Percentiles rank a stretch among this genome's conserved stretches.
Evolutionary conservation across 371 early-diverging fungal species (phyloP).

Genomic region (Rhizopus arrhizus): DNA sequence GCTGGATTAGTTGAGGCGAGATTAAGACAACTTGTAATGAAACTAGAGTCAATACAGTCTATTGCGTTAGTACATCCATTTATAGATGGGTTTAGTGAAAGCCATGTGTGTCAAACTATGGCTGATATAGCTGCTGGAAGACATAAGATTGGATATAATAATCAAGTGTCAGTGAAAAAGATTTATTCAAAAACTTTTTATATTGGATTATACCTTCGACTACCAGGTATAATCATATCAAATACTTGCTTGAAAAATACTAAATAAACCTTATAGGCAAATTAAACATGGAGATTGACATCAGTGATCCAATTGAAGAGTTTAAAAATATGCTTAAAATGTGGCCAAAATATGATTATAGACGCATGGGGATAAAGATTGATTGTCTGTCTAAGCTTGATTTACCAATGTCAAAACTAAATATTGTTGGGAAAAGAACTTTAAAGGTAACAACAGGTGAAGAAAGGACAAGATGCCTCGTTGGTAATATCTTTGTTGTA

Average conservation of each 20-base stretch:
- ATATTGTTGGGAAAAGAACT: not conserved
- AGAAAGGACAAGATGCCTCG: not conserved
- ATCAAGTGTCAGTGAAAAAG: conserved; percentile 5
- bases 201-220: conserved; percentile 72
- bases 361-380: not conserved
- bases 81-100: conserved; percentile 77
- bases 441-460: not conserved
- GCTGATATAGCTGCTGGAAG: conserved; percentile 46
- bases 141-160: not conserved
- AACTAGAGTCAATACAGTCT: conserved; percentile 76
- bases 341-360: not conserved
- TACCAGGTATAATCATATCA: conserved; percentile 33
- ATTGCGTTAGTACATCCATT: conserved; percentile 85
- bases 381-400: not conserved
- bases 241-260: not conserved
- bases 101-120: conserved; percentile 53
- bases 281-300: not conserved
- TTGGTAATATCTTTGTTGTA: not conserved
- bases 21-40: conserved; percentile 82
- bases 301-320: not conserved
- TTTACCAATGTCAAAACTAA: not conserved
- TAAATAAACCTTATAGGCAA: not conserved
- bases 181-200: conserved; percentile 81
- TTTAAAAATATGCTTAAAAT: not conserved
- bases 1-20: conserved; percentile 91